Evolutionary conservation across 176 grass and related monocot genomes (phyloP).

Genomic region (Carex littledalei): DNA sequence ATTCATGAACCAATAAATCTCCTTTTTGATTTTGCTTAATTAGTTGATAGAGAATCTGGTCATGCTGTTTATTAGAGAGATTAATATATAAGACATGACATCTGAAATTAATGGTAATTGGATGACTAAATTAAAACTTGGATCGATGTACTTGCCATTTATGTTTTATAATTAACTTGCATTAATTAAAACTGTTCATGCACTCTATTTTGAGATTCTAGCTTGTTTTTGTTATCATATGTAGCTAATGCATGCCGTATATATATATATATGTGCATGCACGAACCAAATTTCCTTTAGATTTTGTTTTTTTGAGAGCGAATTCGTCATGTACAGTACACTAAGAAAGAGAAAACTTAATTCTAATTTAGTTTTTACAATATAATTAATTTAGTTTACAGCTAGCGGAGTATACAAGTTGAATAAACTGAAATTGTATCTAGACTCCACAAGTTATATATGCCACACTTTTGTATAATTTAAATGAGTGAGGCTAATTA

Average conservation of each 20-base stretch:
- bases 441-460: too few species aligned
- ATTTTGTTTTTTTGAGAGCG: not conserved
- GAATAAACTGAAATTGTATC: too few species aligned
- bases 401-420: too few species aligned
- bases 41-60: not conserved
- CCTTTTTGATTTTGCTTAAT: not conserved
- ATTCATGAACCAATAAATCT: not conserved
- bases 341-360: too few species aligned
- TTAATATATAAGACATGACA: not conserved
- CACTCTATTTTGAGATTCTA: not conserved
- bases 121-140: not conserved
- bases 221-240: not conserved
- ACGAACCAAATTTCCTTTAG: not conserved
- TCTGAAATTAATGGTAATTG: not conserved
- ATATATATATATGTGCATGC: not conserved
- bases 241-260: not conserved
- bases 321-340: not conserved
- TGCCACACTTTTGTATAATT: too few species aligned
- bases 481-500: too few species aligned
- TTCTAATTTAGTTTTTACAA: too few species aligned
- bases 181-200: not conserved
- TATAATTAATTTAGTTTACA: too few species aligned
- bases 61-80: not conserved
- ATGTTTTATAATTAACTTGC: not conserved
- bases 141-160: not conserved